These are phyloP conservation scores for Yarrowia galli DNA, from an alignment of 1,139 yeast genomes.

Conservation along the genomic window DNA sequence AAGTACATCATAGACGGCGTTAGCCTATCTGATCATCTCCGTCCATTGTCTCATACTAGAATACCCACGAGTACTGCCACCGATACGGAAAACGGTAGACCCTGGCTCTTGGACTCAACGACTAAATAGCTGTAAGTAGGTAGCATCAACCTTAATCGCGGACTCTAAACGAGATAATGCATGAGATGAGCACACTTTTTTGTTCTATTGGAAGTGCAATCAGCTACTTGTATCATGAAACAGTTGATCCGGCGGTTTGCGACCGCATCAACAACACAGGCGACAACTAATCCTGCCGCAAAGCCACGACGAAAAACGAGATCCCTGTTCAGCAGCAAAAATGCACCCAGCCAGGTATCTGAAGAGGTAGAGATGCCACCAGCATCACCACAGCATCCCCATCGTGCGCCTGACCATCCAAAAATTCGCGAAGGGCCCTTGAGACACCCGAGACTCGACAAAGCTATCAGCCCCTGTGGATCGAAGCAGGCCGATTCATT, in stretches of 20 bases:
- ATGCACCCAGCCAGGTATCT: background rate
- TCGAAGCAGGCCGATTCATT: background rate
- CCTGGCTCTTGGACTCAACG: too few species aligned
- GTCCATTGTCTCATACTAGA: too few species aligned
- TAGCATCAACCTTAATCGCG: background rate
- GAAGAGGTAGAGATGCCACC: background rate
- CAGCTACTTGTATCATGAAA: background rate
- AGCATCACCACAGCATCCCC: background rate
- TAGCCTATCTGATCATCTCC: too few species aligned
- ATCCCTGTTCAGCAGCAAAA: background rate
- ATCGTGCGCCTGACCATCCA: background rate
- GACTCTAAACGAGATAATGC: constrained; percentile 3
- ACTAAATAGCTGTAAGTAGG: too few species aligned
- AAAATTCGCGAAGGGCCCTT: background rate
- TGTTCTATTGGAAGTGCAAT: background rate
- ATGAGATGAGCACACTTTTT: constrained; percentile 3
- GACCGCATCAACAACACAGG: background rate
- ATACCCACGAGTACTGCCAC: too few species aligned
- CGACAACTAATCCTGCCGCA: background rate
- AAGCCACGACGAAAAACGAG: background rate
- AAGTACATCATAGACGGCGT: too few species aligned
- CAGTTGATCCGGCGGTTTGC: constrained; percentile 12
- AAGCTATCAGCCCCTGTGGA: constrained; percentile 3
- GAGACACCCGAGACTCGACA: background rate
- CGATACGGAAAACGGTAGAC: too few species aligned